These are phyloP conservation scores for Gaertneriomyces sp. DNA, from an alignment of 192 early-diverging fungal species.

Conservation along the genomic window DNA sequence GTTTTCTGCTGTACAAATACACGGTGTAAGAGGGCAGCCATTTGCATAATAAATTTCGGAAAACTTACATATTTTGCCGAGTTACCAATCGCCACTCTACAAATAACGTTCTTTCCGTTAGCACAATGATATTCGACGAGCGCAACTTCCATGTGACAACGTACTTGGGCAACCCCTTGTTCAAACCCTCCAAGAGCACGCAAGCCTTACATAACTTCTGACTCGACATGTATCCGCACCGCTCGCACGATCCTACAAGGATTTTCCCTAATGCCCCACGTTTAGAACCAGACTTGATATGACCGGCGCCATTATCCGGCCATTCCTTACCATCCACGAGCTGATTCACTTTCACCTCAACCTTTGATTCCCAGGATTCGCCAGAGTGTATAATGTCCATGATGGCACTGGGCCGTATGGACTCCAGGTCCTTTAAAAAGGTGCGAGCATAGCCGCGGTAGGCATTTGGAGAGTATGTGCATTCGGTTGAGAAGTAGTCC, in stretches of 20 bases:
- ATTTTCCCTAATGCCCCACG: background rate
- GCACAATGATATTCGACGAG: background rate
- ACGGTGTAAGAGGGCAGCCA: too few species aligned
- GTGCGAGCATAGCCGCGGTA: conserved; percentile 93
- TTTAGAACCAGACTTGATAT: background rate
- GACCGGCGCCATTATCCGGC: background rate
- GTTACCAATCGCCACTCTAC: conserved; percentile 37
- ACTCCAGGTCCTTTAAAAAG: conserved; percentile 93
- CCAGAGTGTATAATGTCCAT: conserved; percentile 95
- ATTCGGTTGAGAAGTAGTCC: conserved; percentile 99
- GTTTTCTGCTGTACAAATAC: too few species aligned
- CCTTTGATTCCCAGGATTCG: conserved; percentile 63
- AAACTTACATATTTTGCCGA: conserved; percentile 29
- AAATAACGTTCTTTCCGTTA: background rate
- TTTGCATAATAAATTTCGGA: too few species aligned
- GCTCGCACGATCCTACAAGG: conserved; percentile 58
- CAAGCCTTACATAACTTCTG: conserved; percentile 94
- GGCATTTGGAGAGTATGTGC: conserved; percentile 95
- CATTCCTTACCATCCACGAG: conserved; percentile 12
- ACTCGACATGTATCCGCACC: conserved; percentile 94
- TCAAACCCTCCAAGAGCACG: conserved; percentile 85
- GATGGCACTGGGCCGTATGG: conserved; percentile 81
- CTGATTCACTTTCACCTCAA: conserved; percentile 33
- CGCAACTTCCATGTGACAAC: background rate
- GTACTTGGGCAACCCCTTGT: conserved; percentile 75